Conservation (phyloP, 78 protist genomes). For the Tieghemostelium lacteum region DNA sequence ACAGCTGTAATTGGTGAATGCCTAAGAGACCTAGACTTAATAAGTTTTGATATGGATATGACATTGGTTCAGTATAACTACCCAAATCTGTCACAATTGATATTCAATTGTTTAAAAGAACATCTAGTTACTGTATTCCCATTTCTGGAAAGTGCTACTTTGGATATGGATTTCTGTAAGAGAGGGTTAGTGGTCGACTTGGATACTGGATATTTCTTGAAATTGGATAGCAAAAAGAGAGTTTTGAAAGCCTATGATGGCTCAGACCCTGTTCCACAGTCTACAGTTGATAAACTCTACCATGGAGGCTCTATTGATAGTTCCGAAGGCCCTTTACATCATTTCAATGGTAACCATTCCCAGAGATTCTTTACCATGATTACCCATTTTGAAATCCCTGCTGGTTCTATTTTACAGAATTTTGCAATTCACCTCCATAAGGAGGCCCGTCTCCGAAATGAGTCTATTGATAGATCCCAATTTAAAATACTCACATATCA, state of each 20-base stretch:
- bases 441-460: neutral
- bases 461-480: constrained; percentile 2
- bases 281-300: constrained; percentile 3
- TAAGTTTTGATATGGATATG: constrained; percentile 77
- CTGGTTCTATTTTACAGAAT: neutral
- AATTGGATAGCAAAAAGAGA: constrained; percentile 32
- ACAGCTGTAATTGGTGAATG: too few species aligned
- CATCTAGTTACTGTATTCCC: constrained; percentile 12
- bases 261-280: neutral
- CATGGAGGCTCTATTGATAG: neutral
- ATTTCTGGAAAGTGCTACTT: constrained; percentile 12
- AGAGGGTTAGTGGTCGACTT: constrained; percentile 45
- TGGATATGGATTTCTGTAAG: constrained; percentile 22
- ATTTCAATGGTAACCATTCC: constrained; percentile 7
- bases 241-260: constrained; percentile 48
- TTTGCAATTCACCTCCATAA: neutral
- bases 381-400: constrained; percentile 41
- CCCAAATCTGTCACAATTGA: neutral
- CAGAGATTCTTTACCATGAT: constrained; percentile 40
- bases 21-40: constrained; percentile 34
- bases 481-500: neutral
- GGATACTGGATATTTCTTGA: constrained; percentile 36
- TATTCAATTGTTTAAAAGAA: neutral
- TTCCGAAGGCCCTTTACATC: constrained; percentile 1
- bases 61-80: constrained; percentile 36